phyloP scores from a whole-genome alignment of 179 eudicot genomes.

The Silene vulgaris region DNA sequence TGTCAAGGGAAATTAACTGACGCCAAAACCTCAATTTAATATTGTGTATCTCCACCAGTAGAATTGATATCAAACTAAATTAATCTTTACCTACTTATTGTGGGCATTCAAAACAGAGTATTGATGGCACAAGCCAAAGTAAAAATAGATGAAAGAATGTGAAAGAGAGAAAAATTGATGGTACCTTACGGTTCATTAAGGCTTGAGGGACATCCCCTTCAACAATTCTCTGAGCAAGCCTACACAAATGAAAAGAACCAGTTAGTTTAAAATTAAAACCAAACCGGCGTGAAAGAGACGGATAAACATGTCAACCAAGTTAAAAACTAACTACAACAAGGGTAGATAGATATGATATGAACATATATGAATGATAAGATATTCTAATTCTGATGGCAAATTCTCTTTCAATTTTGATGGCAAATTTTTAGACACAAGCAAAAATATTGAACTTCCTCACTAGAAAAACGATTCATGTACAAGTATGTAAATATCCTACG shows the following conservation, averaged over 20 bases:
- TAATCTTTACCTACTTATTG: neutral
- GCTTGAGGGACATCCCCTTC: slow-evolving; percentile 98
- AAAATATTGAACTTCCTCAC: neutral
- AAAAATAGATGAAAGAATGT: neutral
- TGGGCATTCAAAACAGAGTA: neutral
- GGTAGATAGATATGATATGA: neutral
- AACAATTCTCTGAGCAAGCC: slow-evolving; percentile 98
- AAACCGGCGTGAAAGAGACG: neutral
- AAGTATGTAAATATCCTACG: neutral
- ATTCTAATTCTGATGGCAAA: neutral
- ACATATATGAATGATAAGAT: neutral
- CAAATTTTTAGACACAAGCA: neutral
- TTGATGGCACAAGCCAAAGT: neutral
- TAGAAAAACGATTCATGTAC: neutral
- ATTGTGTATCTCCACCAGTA: neutral
- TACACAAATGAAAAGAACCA: slow-evolving; percentile 23
- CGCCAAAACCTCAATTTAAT: slow-evolving; percentile 5
- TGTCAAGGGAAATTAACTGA: slow-evolving; percentile 91
- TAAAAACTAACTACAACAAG: neutral
- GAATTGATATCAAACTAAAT: neutral
- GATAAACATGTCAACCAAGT: neutral
- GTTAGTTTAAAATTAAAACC: neutral
- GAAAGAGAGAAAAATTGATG: neutral
- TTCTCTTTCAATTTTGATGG: neutral
- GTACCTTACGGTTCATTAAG: slow-evolving; percentile 81